Percentiles rank a stretch among this genome's conserved stretches.
These are phyloP conservation scores for Leishmania amazonensis DNA, from an alignment of 208 protist genomes.

Conservation along the genomic window DNA sequence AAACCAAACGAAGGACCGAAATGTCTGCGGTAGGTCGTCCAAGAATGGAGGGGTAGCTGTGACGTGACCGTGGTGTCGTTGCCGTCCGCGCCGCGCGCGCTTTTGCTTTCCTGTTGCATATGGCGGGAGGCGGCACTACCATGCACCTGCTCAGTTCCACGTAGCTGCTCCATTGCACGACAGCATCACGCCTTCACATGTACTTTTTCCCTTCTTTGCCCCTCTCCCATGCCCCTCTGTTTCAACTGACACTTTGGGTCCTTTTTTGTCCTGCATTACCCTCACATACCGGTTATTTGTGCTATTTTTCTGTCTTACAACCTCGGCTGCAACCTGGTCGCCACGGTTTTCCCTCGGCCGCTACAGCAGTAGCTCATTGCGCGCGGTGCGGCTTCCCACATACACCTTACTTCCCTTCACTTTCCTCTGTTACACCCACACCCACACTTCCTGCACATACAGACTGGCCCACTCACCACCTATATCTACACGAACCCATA, in stretches of 20 bases:
- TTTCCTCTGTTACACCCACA: no score
- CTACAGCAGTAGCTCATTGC: neutral
- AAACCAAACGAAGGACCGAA: neutral
- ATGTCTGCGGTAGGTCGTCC: neutral
- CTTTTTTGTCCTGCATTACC: no score
- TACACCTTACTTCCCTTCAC: neutral
- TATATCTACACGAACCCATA: neutral
- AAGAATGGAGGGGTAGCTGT: neutral
- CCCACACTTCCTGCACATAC: neutral
- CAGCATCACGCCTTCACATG: neutral
- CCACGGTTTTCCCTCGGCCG: neutral
- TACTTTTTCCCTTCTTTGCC: neutral
- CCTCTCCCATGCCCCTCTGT: neutral
- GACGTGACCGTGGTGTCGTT: neutral
- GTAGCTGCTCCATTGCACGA: neutral
- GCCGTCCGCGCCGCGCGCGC: neutral
- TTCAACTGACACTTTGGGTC: neutral
- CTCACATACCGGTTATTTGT: neutral
- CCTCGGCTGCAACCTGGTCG: neutral
- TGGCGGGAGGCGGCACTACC: neutral
- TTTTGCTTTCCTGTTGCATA: neutral
- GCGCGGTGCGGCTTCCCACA: neutral
- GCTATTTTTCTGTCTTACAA: neutral
- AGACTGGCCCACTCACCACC: neutral
- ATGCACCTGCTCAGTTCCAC: neutral